A percentile compares a stretch with the other conserved stretches of the same genome.
Conservation (phyloP, 2,329 filamentous ascomycete species). For the Beauveria scarabaeidicola region DNA sequence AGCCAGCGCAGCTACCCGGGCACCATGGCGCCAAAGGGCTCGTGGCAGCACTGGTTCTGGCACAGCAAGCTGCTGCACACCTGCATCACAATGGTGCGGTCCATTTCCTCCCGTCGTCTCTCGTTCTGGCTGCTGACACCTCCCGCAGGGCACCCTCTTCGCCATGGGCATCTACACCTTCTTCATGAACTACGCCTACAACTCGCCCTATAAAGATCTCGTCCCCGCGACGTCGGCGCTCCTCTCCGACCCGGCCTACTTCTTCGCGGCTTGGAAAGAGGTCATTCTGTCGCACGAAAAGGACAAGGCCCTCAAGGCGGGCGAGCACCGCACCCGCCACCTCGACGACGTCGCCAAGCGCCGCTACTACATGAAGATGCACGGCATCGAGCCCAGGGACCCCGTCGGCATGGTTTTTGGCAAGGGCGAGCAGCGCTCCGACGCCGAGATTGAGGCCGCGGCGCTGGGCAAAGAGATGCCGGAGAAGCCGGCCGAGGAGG, state of each 20-base stretch:
- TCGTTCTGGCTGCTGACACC: neutral
- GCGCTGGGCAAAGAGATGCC: slow-evolving; percentile 28
- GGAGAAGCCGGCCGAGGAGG: slow-evolving; percentile 18
- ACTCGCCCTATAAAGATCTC: slow-evolving; percentile 71
- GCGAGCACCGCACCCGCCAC: slow-evolving; percentile 62
- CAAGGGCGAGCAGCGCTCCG: slow-evolving; percentile 27
- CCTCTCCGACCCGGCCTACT: slow-evolving; percentile 60
- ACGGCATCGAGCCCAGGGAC: slow-evolving; percentile 63
- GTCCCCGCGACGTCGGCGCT: slow-evolving; percentile 65
- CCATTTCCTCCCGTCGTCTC: neutral
- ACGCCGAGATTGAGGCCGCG: slow-evolving; percentile 27
- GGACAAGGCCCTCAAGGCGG: slow-evolving; percentile 58
- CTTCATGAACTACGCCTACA: slow-evolving; percentile 67
- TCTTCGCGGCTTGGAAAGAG: slow-evolving; percentile 54
- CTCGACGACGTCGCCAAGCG: slow-evolving; percentile 85
- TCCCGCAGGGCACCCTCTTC: slow-evolving; percentile 52
- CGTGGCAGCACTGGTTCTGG: slow-evolving; percentile 77
- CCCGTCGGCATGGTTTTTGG: slow-evolving; percentile 41
- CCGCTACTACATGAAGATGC: slow-evolving; percentile 73
- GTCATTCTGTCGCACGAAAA: slow-evolving; percentile 71
- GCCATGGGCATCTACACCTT: slow-evolving; percentile 65
- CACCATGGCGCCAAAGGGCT: slow-evolving; percentile 77
- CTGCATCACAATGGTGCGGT: slow-evolving; percentile 70
- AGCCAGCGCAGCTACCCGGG: slow-evolving; percentile 70
- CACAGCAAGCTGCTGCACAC: slow-evolving; percentile 69